phyloP scores from a whole-genome alignment of 1,139 yeast genomes.

The Blastobotrys buckinghamii region DNA sequence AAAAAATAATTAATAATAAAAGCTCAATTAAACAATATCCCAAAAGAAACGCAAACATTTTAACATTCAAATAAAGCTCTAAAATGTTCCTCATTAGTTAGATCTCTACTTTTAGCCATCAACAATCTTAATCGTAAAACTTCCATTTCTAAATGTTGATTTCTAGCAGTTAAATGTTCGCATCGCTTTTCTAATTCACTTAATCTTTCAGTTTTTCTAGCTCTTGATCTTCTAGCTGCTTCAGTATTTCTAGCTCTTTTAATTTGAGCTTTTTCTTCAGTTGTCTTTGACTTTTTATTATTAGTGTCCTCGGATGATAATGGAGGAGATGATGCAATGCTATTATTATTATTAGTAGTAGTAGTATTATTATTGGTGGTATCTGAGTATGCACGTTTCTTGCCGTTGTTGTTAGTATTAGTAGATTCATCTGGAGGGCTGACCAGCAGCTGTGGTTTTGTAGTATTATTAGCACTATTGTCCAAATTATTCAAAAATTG shows the following conservation, averaged over 20 bases:
- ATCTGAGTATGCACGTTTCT: not conserved
- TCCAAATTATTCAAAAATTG: not conserved
- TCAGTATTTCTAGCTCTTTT: constrained; percentile 97
- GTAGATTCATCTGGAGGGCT: not conserved
- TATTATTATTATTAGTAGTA: not conserved
- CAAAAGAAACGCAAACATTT: not conserved
- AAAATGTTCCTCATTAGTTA: not conserved
- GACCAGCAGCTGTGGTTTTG: constrained; percentile 1
- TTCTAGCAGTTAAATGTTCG: constrained; percentile 47
- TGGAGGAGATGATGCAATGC: not conserved
- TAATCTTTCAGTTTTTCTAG: constrained; percentile 93
- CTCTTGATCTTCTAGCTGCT: constrained; percentile 95
- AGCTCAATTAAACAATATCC: not conserved
- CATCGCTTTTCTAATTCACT: constrained; percentile 75
- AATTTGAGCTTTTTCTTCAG: constrained; percentile 27
- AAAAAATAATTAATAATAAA: not conserved
- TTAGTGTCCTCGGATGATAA: no score
- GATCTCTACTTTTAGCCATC: constrained; percentile 7
- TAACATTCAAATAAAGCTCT: constrained; percentile 1
- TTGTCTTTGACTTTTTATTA: not conserved
- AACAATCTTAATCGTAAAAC: constrained; percentile 15
- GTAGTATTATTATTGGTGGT: not conserved
- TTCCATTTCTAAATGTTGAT: constrained; percentile 30
- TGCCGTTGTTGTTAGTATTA: not conserved
- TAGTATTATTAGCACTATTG: no score